A percentile compares a stretch with the other conserved stretches of the same genome.
Conservation (phyloP, 2,329 filamentous ascomycete species). For the Alternaria panax region DNA sequence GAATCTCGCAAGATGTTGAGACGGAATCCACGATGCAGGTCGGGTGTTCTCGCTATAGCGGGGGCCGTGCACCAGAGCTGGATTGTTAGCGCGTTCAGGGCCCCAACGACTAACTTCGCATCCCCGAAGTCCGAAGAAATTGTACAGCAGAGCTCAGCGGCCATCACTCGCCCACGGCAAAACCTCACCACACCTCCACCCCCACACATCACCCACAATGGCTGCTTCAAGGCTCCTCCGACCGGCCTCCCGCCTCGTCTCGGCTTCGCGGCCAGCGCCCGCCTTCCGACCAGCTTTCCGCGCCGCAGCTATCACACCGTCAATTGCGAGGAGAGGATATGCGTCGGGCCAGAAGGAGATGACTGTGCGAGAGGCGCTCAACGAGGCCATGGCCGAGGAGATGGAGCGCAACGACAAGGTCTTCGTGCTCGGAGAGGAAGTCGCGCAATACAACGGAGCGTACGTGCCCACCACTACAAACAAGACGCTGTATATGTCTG, state of each 20-base stretch:
- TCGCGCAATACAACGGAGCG: constrained; percentile 99
- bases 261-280: constrained; percentile 61
- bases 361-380: constrained; percentile 95
- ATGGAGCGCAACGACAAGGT: constrained; percentile 94
- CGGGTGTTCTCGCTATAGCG: constrained; percentile 20
- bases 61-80: constrained; percentile 15
- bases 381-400: constrained; percentile 97
- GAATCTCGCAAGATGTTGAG: neutral
- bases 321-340: constrained; percentile 62
- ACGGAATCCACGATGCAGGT: constrained; percentile 2
- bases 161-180: constrained; percentile 36
- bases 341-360: constrained; percentile 81
- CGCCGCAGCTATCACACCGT: constrained; percentile 55
- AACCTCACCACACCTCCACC: constrained; percentile 28
- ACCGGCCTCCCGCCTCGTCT: constrained; percentile 68
- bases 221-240: constrained; percentile 68
- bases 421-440: constrained; percentile 95
- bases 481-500: constrained; percentile 16
- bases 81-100: constrained; percentile 19
- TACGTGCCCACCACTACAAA: constrained; percentile 50
- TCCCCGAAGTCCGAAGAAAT: constrained; percentile 35
- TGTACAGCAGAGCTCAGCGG: constrained; percentile 32
- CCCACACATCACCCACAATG: constrained; percentile 52
- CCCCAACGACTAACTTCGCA: constrained; percentile 25
- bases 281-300: constrained; percentile 62